Evolutionary conservation across 2,329 filamentous ascomycete species (phyloP), one percentile per base, ranked within the genome.

Genomic region (Lasiodiplodia sp.): DNA sequence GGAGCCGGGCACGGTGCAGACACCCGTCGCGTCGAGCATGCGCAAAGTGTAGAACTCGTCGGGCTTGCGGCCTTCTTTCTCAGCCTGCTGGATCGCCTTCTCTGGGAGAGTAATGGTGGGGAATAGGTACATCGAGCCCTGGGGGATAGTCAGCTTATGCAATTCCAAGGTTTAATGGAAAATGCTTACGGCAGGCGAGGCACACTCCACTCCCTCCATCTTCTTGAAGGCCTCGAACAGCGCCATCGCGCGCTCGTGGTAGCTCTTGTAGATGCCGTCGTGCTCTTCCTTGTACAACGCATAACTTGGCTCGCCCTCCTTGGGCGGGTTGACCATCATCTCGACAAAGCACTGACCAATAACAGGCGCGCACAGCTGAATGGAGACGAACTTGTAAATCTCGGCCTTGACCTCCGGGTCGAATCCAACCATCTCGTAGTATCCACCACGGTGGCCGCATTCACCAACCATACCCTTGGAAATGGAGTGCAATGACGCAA

Each of bases 391-490:
- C 85, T 99, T 99, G 89, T 98, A 98, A 81, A 99, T 94, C 84
- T 98, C 91, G 72, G 91, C 92, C 77, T 92, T 91, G 72, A 99
- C 96, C 76, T 92, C 86, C 12, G 88, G 83, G 79, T 97, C 90
- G 80, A 99, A 97, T 74, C 93, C 93, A 69, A 94, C 88, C 68
- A 99, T 90, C 86, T 99, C 96, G 78, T 98, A 98, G 87, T 97
- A 99, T 67, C 96, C 96, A 74, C 95, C 96, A 72, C 96, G 92
- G 85, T 99, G 96, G 65, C 96, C 96, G 80, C 96, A 99, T 85
- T 99, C 96, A 78, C 96, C 96, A 10, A 97, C 92, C 94, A 99
- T 98, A 76, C 96, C 96, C 88, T 99, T 99, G 79, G 93, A 97
- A 68, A 96, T 87, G 75, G 91, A 95, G 86, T 99, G 95, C 72